Conservation (phyloP, 129 eudicot genomes). For the Flaveria bidentis region DNA sequence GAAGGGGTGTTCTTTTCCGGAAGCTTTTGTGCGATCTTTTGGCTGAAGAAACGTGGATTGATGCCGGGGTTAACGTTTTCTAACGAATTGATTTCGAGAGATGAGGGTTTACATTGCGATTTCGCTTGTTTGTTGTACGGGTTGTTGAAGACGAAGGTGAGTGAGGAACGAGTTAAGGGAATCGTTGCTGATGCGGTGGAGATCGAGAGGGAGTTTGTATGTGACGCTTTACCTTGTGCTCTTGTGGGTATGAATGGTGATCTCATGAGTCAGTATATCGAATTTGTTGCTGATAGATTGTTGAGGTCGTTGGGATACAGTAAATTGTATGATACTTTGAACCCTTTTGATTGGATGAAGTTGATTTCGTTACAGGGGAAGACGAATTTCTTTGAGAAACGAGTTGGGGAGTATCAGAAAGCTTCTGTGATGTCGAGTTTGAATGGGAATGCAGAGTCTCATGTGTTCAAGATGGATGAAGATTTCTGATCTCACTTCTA, state of each 20-base stretch:
- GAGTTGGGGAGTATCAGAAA: conserved; percentile 96
- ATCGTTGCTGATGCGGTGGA: conserved; percentile 75
- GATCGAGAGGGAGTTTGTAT: conserved; percentile 86
- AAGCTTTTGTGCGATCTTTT: conserved; percentile 81
- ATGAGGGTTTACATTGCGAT: conserved; percentile 88
- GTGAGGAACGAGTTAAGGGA: conserved; percentile 71
- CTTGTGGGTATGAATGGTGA: conserved; percentile 88
- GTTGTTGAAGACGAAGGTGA: conserved; percentile 52
- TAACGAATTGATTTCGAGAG: conserved; percentile 84
- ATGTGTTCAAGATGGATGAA: conserved; percentile 40
- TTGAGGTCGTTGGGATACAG: conserved; percentile 57
- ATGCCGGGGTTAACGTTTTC: conserved; percentile 90
- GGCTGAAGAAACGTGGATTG: conserved; percentile 86
- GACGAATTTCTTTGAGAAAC: conserved; percentile 92
- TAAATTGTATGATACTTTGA: conserved; percentile 57
- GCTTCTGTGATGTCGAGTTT: conserved; percentile 81
- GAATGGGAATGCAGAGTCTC: conserved; percentile 49
- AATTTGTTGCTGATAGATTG: conserved; percentile 81
- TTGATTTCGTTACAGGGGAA: conserved; percentile 85
- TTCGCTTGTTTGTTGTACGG: conserved; percentile 74
- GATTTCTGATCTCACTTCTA: conserved; percentile 25
- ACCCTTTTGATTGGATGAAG: conserved; percentile 99
- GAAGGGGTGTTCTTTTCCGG: conserved; percentile 93
- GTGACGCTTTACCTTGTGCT: conserved; percentile 83
- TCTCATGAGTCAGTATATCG: conserved; percentile 72